Percentiles rank a stretch among this genome's conserved stretches.
Evolutionary conservation across 208 protist genomes (phyloP).

Genomic region (Novymonas esmeraldas): DNA sequence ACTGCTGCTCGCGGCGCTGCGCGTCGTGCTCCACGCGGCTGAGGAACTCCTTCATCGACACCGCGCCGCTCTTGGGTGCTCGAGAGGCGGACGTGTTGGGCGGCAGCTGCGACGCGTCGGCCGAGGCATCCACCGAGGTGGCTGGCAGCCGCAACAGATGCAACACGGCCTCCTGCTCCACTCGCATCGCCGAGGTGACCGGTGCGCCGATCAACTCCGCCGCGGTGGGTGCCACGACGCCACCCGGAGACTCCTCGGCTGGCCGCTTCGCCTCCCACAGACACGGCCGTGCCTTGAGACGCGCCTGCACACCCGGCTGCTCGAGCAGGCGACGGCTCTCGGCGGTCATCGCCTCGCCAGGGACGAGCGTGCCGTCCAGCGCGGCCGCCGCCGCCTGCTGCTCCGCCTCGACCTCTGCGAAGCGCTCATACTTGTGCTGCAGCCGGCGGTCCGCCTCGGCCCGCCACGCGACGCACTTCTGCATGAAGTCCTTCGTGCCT

Average conservation of each 20-base stretch:
- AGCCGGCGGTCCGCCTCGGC: slow-evolving; percentile 33
- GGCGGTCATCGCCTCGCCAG: slow-evolving; percentile 16
- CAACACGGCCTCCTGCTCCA: slow-evolving; percentile 31
- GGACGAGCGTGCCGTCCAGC: slow-evolving; percentile 13
- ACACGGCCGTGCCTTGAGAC: slow-evolving; percentile 24
- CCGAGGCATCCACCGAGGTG: background rate
- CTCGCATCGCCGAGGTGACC: slow-evolving; percentile 26
- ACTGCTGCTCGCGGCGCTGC: slow-evolving; percentile 35
- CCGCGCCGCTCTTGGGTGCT: slow-evolving; percentile 5
- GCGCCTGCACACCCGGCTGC: slow-evolving; percentile 23
- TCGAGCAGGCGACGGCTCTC: slow-evolving; percentile 27
- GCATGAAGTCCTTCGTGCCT: slow-evolving; percentile 56
- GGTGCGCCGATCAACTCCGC: slow-evolving; percentile 12
- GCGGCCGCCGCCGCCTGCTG: slow-evolving; percentile 15
- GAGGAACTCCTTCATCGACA: slow-evolving; percentile 30
- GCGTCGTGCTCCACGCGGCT: slow-evolving; percentile 42
- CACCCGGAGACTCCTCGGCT: background rate
- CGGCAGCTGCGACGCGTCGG: background rate
- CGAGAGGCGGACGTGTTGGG: background rate
- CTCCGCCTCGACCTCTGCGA: slow-evolving; percentile 27
- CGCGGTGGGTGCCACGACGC: background rate
- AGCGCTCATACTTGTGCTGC: slow-evolving; percentile 37
- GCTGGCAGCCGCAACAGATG: slow-evolving; percentile 13
- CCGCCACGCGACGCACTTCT: slow-evolving; percentile 65
- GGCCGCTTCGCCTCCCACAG: slow-evolving; percentile 33